Evolutionary conservation across 495 filamentous ascomycete genomes (phyloP).

Genomic region (Gamarada debralockiae): DNA sequence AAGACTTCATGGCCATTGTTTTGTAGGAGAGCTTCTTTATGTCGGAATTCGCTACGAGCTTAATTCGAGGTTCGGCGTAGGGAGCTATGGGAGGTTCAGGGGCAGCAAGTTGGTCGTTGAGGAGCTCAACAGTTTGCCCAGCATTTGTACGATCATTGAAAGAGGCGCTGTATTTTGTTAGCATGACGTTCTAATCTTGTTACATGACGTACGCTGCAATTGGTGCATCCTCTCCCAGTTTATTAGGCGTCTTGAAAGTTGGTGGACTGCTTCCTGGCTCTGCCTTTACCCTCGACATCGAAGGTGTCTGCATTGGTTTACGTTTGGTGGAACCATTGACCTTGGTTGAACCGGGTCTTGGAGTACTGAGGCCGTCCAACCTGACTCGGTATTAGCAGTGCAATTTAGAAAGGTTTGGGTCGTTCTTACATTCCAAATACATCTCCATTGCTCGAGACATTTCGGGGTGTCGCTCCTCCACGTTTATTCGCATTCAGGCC

Average conservation of each 20-base stretch:
- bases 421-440: conserved; percentile 75
- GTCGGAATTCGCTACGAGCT: conserved; percentile 76
- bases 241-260: conserved; percentile 37
- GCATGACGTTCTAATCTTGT: not conserved
- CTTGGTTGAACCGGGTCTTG: conserved; percentile 38
- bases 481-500: conserved; percentile 60
- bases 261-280: conserved; percentile 43
- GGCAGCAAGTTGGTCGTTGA: conserved; percentile 70
- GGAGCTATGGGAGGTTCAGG: conserved; percentile 71
- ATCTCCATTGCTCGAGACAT: conserved; percentile 53
- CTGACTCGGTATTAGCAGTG: conserved; percentile 35
- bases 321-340: conserved; percentile 13
- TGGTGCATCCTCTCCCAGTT: conserved; percentile 33
- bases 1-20: conserved; percentile 88
- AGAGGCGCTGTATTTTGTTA: conserved; percentile 35
- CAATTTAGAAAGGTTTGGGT: not conserved
- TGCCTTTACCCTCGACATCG: conserved; percentile 40
- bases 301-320: conserved; percentile 33
- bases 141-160: conserved; percentile 71
- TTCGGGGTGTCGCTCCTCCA: conserved; percentile 59
- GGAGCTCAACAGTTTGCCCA: conserved; percentile 75
- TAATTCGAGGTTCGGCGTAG: conserved; percentile 71
- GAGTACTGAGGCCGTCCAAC: conserved; percentile 74
- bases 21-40: conserved; percentile 87
- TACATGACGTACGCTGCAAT: conserved; percentile 26